Percentiles rank a stretch among this genome's conserved stretches.
phyloP scores from a whole-genome alignment of 306 rosid species.

The Vachellia pachyceras region DNA sequence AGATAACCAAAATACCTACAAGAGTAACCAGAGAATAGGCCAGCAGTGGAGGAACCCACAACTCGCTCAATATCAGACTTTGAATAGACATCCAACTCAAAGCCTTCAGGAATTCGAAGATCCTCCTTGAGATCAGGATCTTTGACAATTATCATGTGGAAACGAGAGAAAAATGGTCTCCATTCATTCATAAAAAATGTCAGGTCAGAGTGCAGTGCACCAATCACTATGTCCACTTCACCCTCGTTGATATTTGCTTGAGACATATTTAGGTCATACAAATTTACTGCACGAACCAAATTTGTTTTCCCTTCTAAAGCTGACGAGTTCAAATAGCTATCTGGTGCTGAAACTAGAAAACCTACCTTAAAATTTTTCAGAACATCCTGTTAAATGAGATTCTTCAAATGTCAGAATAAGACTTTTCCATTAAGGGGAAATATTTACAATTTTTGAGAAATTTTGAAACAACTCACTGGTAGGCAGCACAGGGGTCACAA shows the following conservation, averaged over 20 bases:
- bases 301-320: slow-evolving; percentile 33
- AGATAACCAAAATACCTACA: slow-evolving; percentile 95
- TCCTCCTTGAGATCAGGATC: slow-evolving; percentile 90
- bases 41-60: slow-evolving; percentile 71
- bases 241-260: slow-evolving; percentile 53
- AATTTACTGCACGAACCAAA: slow-evolving; percentile 14
- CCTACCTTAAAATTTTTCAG: slow-evolving; percentile 65
- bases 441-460: slow-evolving; percentile 11
- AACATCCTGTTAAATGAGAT: slow-evolving; percentile 71
- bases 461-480: slow-evolving; percentile 71
- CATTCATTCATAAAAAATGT: slow-evolving; percentile 75
- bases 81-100: slow-evolving; percentile 61
- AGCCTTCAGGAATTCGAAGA: slow-evolving; percentile 77
- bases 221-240: slow-evolving; percentile 93
- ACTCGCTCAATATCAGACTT: slow-evolving; percentile 69
- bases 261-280: slow-evolving; percentile 62
- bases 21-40: slow-evolving; percentile 86
- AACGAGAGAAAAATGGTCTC: slow-evolving; percentile 74
- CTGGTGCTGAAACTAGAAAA: slow-evolving; percentile 31
- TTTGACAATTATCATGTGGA: slow-evolving; percentile 82
- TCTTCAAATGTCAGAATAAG: slow-evolving; percentile 39
- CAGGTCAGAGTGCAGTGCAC: slow-evolving; percentile 77
- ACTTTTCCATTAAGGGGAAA: slow-evolving; percentile 9
- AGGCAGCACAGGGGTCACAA: slow-evolving; percentile 82
- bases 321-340: slow-evolving; percentile 36